A percentile compares a stretch with the other conserved stretches of the same genome.
These are phyloP conservation scores for Fistulinella staudtii DNA, from an alignment of 1,284 basidiomycete genomes.

Conservation along the genomic window DNA sequence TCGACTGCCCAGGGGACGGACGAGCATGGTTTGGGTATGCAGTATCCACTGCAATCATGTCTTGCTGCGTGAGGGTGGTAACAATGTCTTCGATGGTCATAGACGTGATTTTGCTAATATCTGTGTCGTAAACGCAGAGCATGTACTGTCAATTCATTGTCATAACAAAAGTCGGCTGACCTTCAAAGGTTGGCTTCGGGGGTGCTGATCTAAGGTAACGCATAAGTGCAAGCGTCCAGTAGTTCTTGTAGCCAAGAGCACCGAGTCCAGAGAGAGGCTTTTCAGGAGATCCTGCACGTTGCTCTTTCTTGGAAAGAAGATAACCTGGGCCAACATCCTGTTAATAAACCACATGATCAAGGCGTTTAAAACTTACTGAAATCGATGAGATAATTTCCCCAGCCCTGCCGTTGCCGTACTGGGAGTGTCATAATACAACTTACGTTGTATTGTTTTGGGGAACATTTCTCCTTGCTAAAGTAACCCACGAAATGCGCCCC, in stretches of 20 bases:
- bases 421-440: slow-evolving; percentile 99
- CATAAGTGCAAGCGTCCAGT: slow-evolving; percentile 94
- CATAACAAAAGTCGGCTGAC: slow-evolving; percentile 41
- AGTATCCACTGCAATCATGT: slow-evolving; percentile 69
- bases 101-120: slow-evolving; percentile 82
- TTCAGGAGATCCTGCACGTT: slow-evolving; percentile 83
- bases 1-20: slow-evolving; percentile 70
- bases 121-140: slow-evolving; percentile 40
- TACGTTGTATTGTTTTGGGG: slow-evolving; percentile 93
- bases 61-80: slow-evolving; percentile 70
- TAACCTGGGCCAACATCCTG: slow-evolving; percentile 61
- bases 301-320: slow-evolving; percentile 93
- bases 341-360: slow-evolving; percentile 6
- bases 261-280: slow-evolving; percentile 90
- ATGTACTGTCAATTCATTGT: slow-evolving; percentile 13
- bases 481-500: slow-evolving; percentile 97
- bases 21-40: slow-evolving; percentile 47
- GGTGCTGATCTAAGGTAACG: slow-evolving; percentile 67
- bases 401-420: slow-evolving; percentile 89
- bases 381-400: slow-evolving; percentile 93
- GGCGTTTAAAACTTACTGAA: slow-evolving; percentile 72
- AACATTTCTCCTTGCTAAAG: slow-evolving; percentile 98
- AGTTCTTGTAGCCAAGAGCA: slow-evolving; percentile 88
- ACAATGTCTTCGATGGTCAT: slow-evolving; percentile 92
- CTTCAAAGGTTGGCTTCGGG: slow-evolving; percentile 67